phyloP scores from a whole-genome alignment of 768 basidiomycete species.

The Kwoniella sp. region DNA sequence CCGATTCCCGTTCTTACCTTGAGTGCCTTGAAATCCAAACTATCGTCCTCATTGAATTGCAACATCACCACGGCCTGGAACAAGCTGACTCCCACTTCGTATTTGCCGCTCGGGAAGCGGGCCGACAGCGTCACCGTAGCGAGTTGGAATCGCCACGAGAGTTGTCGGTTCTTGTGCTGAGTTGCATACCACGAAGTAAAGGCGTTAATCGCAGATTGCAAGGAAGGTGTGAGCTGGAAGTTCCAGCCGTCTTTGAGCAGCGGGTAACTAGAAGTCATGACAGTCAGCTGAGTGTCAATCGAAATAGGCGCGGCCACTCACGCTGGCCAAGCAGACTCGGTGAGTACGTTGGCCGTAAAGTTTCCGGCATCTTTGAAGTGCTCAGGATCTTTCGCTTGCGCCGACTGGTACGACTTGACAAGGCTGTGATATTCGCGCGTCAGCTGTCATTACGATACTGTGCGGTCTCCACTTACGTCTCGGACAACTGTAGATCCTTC shows the following conservation, averaged over 20 bases:
- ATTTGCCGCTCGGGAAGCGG: slow-evolving; percentile 59
- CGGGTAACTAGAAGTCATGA: slow-evolving; percentile 9
- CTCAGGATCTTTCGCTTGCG: slow-evolving; percentile 54
- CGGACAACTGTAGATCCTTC: slow-evolving; percentile 64
- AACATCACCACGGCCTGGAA: slow-evolving; percentile 84
- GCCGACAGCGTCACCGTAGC: slow-evolving; percentile 75
- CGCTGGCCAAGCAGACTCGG: slow-evolving; percentile 41
- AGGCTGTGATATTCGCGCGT: slow-evolving; percentile 52
- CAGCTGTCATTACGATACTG: slow-evolving; percentile 39
- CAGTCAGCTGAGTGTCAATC: background rate
- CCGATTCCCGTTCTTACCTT: slow-evolving; percentile 66
- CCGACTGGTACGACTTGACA: slow-evolving; percentile 38
- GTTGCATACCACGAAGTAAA: slow-evolving; percentile 70
- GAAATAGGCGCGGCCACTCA: slow-evolving; percentile 9
- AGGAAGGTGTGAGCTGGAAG: slow-evolving; percentile 54
- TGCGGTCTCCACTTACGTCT: slow-evolving; percentile 43
- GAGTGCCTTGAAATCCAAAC: slow-evolving; percentile 66
- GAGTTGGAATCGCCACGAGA: slow-evolving; percentile 82
- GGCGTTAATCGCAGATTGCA: slow-evolving; percentile 64
- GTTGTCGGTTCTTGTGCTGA: slow-evolving; percentile 68
- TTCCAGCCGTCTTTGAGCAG: slow-evolving; percentile 23
- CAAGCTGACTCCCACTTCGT: slow-evolving; percentile 85
- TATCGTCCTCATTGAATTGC: slow-evolving; percentile 69
- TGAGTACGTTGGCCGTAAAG: slow-evolving; percentile 50
- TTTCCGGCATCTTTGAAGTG: slow-evolving; percentile 61